Evolutionary conservation across 306 rosid genomes (phyloP), one percentile per base, ranked within the genome.

Genomic region (Begonia masoniana): DNA sequence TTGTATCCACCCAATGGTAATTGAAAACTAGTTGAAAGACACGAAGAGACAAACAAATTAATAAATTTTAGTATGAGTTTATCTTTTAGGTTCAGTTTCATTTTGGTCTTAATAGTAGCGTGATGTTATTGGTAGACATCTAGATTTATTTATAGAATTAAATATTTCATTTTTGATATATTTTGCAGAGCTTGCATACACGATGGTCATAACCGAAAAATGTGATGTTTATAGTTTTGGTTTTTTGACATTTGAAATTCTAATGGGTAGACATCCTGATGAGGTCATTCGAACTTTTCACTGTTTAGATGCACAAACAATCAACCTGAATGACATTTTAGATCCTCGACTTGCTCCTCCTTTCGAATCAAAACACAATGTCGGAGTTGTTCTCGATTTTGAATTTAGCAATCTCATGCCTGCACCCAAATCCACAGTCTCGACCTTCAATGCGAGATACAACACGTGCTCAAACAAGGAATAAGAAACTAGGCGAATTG

Each of bases 231-330:
- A 43, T 15, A 52, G 58, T 2, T 61, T 61, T 1, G 58, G 65
- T 0, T 52, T 52, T 0, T 55, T 61, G 58, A 57, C 13, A 13
- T 39, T 61, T n/a, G 51, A 61, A 52, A 15, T 61, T n/a, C 2
- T 61, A 21, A 52, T 61, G 65, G 65, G 65, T 17, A 61, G 42
- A 21, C 65, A 61, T 51, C 65, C 65, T 0, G 51, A 52, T 10
- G 66, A 61, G 5, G 12, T 61, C 26, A 21, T 61, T 61, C 9
- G 41, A 19, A 31, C 14, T 0, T 23, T 51, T 24, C 21, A 52
- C 26, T 19, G 58, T 43, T 23, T 24, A 3, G 1, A 52, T 11
- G 46, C 35, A 31, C 8, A 61, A 13, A 21, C 13, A 2, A 9
- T 51, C 17, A 51, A 61, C 12, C 9, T 61, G 31, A 31, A 23